Evolutionary conservation across 257 asterid species (phyloP), one percentile per base, ranked within the genome.

Genomic region (Gentiana straminea): DNA sequence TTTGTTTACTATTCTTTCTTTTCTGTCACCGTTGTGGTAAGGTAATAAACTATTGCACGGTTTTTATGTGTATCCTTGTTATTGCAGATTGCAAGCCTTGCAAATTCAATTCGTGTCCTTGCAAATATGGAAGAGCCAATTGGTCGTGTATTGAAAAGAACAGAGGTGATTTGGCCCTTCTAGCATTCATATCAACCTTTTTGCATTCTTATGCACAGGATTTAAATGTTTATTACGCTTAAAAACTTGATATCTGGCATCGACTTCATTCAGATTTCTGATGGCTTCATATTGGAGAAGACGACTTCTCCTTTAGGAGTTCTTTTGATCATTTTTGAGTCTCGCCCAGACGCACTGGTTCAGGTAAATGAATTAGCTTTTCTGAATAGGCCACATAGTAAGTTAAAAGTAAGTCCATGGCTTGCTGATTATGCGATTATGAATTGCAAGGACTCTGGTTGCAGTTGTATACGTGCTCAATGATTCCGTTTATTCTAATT

Each of bases 111-210:
- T 53, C 88, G 91, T 34, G 71, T 71, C 54, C 77, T 86, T 43
- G 95, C 94, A 8, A 79, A 79, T 33, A 83, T 86, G 95, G 88
- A 86, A 64, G 95, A 86, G 63, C 95, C 95, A 38, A 68, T 83
- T 56, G 95, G 95, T 54, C 95, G 71, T 49, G 69, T 83, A 56
- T 52, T 73, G 54, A 83, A 64, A 78, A 83, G 76, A 72, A 86
- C 87, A 8, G 94, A 86, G 90, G 95, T 81, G 47, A 61, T 48
- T 49, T 39, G 35, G 39, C 8, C 59, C 13, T 57, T 51, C 4
- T 8, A 49, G 39, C 51, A 71, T 38, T 60, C 33, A 44, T 46
- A 4, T 34, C n/a, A 32, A 55, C 39, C 43, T 41, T 35, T 5
- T 5, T 41, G 57, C 44, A 49, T 61, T 55, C 35, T 35, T 36